Base-by-base conservation (phyloP, 352 stramenopile species). In the Phytophthora parvispora region DNA sequence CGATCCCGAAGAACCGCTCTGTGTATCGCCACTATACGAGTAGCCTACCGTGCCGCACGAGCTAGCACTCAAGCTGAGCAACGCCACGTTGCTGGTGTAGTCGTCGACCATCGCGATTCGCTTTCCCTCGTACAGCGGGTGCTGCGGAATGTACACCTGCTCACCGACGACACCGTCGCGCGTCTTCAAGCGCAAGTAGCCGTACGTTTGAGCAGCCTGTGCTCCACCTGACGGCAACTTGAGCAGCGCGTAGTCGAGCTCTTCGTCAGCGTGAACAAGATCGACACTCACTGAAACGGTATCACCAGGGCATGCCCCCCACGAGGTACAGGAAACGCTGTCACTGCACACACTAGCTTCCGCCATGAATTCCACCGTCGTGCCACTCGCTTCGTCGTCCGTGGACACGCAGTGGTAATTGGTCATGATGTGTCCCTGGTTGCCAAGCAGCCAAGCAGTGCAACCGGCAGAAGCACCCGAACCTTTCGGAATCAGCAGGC, bases 361-460 rank as follows among this genome's bases (percentile, higher is more conserved):
- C 6, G 83, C 84, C 71, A 89, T 82, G 63, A 94, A 92, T 65
- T 94, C 83, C 24, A 91, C 77, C 0, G 69, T 87, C 9, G 77
- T 83, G 20, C 43, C 55, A 2, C 38, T 50, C 0, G 86, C 84
- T 16, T 92, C 78, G 10, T 48, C 53, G 13, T 78, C 63, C 1
- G 65, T 74, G 25, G 78, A 69, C n/a, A 91, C 71, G 71, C 86
- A 92, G 67, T 94, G 86, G 57, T 91, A 75, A 64, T 94, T 94
- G 12, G 86, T 94, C 47, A 94, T 70, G 49, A 94, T 24, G 58
- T 94, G 81, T 4, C 83, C 79, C 36, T 83, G 61, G 8, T 77
- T 84, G 38, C 86, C 86, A 28, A 90, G 51, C 13, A 94, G 56
- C 84, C 82, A 94, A 27, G 70, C 84, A 2, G 86, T 91, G 65